These are phyloP conservation scores for Sphaerobolus stellatus DNA, from an alignment of 1,284 basidiomycete species.

Conservation along the genomic window DNA sequence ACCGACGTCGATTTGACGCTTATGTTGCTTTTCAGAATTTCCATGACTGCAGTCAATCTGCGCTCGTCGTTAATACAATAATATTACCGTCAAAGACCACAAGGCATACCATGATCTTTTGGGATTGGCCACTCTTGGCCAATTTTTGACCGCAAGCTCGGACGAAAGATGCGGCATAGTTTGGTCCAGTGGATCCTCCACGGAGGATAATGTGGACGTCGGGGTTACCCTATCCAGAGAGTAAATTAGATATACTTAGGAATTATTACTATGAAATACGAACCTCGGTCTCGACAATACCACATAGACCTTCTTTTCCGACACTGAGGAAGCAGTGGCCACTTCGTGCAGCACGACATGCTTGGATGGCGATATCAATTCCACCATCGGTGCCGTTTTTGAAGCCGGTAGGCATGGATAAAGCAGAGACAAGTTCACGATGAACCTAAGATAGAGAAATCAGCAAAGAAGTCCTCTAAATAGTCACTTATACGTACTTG, in stretches of 20 bases:
- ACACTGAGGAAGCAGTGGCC: conserved; percentile 93
- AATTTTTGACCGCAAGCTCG: conserved; percentile 76
- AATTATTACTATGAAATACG: conserved; percentile 22
- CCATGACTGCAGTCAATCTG: conserved; percentile 96
- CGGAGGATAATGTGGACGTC: conserved; percentile 92
- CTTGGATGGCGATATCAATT: conserved; percentile 85
- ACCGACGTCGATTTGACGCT: conserved; percentile 81
- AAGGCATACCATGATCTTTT: conserved; percentile 76
- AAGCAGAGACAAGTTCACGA: conserved; percentile 79
- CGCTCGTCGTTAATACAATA: background rate
- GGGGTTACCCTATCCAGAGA: conserved; percentile 63
- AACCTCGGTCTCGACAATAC: conserved; percentile 87
- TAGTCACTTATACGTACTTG: conserved; percentile 1
- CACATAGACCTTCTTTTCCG: conserved; percentile 88
- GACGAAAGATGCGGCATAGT: conserved; percentile 79
- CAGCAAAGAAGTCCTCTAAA: background rate
- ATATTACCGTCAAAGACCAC: background rate
- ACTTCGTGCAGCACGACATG: conserved; percentile 82
- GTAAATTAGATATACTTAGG: conserved; percentile 1
- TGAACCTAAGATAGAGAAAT: conserved; percentile 67
- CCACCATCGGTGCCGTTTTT: conserved; percentile 77
- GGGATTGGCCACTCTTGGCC: conserved; percentile 73
- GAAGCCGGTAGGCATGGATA: conserved; percentile 89
- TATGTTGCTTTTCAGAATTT: conserved; percentile 87
- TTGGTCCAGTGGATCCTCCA: conserved; percentile 84